Conservation (phyloP, 2,329 filamentous ascomycete species). For the Sphaerulina musiva region DNA sequence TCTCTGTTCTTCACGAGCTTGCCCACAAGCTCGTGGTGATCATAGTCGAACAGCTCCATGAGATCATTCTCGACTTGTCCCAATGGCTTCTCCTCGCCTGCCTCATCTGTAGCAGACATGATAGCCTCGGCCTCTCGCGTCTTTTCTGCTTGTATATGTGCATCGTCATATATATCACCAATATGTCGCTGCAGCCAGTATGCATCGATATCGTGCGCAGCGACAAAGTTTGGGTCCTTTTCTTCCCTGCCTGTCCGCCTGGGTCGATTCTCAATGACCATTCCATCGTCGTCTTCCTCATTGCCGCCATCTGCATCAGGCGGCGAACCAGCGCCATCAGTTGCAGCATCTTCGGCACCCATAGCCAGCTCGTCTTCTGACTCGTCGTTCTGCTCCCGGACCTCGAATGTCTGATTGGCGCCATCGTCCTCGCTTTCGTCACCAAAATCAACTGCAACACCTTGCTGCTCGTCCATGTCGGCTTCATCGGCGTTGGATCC, state of each 20-base stretch:
- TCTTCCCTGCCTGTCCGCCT: constrained; percentile 44
- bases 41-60: constrained; percentile 97
- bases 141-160: constrained; percentile 89
- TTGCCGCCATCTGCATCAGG: constrained; percentile 44
- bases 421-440: constrained; percentile 77
- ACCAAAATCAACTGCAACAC: constrained; percentile 95
- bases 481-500: constrained; percentile 59
- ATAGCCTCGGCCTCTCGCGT: constrained; percentile 77
- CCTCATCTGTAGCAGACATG: constrained; percentile 63
- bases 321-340: constrained; percentile 42
- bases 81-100: constrained; percentile 75
- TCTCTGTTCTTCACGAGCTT: constrained; percentile 88
- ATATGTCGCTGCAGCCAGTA: constrained; percentile 96
- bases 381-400: constrained; percentile 71
- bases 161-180: constrained; percentile 78
- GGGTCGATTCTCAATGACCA: constrained; percentile 70
- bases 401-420: constrained; percentile 71
- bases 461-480: constrained; percentile 88
- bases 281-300: constrained; percentile 67
- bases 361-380: constrained; percentile 62
- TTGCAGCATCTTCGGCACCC: constrained; percentile 32
- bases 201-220: constrained; percentile 87
- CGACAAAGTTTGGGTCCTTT: constrained; percentile 55
- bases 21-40: constrained; percentile 86
- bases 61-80: constrained; percentile 96